Conservation (phyloP, 1,284 basidiomycete genomes). For the Cryptococcus deneoformans region DNA sequence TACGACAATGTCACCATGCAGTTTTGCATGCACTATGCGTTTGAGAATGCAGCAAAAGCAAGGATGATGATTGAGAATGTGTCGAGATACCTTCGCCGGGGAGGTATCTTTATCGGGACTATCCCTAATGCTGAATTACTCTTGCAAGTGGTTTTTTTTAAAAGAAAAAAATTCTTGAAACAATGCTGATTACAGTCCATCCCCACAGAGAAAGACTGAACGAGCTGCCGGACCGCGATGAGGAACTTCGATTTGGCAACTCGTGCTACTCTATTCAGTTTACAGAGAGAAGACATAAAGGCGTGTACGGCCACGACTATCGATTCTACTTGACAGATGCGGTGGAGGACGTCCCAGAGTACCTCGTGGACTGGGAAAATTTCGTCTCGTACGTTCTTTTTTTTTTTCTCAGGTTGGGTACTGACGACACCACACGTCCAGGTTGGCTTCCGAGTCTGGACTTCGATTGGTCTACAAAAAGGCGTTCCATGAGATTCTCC, state of each 20-base stretch:
- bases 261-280: slow-evolving; percentile 85
- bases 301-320: slow-evolving; percentile 85
- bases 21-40: slow-evolving; percentile 99
- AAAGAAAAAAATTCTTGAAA: not conserved
- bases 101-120: slow-evolving; percentile 91
- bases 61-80: slow-evolving; percentile 94
- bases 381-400: slow-evolving; percentile 69
- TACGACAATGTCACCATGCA: slow-evolving; percentile 98
- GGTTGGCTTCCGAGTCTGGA: slow-evolving; percentile 60
- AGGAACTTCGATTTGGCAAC: slow-evolving; percentile 82
- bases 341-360: slow-evolving; percentile 96
- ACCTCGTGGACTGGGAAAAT: slow-evolving; percentile 89
- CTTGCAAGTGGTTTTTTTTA: slow-evolving; percentile 56
- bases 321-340: slow-evolving; percentile 92
- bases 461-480: slow-evolving; percentile 73
- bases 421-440: not conserved
- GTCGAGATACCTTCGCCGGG: slow-evolving; percentile 68
- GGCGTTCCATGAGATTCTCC: slow-evolving; percentile 84
- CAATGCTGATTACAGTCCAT: not conserved
- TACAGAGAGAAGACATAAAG: slow-evolving; percentile 60
- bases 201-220: slow-evolving; percentile 61
- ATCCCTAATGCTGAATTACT: slow-evolving; percentile 82
- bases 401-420: not conserved
- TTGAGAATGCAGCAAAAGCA: slow-evolving; percentile 76
- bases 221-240: slow-evolving; percentile 58